These are phyloP conservation scores for Linnemannia exigua DNA, from an alignment of 192 early-diverging fungal species.

Conservation along the genomic window DNA sequence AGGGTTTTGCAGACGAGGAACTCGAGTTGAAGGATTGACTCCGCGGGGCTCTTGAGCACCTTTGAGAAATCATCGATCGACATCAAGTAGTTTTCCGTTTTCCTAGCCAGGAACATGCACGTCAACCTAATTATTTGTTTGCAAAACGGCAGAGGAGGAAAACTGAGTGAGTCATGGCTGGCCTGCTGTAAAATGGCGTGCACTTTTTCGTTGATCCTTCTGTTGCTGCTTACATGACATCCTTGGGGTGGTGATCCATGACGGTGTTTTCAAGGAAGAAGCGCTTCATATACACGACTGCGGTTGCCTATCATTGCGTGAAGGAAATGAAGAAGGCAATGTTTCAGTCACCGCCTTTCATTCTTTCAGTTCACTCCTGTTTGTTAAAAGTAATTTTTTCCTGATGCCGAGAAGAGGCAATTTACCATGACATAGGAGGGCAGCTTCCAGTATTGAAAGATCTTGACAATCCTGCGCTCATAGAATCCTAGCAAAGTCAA, in stretches of 20 bases:
- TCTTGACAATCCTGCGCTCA: constrained; percentile 61
- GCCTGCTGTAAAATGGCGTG: neutral
- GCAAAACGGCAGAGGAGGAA: neutral
- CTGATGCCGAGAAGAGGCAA: neutral
- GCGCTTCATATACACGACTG: constrained; percentile 85
- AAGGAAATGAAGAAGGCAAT: neutral
- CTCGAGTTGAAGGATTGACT: constrained; percentile 69
- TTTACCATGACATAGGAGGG: constrained; percentile 60
- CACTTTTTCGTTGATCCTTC: neutral
- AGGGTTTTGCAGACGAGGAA: constrained; percentile 68
- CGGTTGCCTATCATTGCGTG: constrained; percentile 73
- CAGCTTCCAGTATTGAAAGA: constrained; percentile 61
- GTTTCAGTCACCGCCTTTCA: constrained; percentile 5
- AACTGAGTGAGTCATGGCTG: neutral
- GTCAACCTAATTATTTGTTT: constrained; percentile 60
- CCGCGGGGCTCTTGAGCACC: constrained; percentile 57
- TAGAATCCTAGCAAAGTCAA: constrained; percentile 68
- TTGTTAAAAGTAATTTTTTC: too few relatives aligned
- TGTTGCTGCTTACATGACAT: constrained; percentile 67
- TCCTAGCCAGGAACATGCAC: constrained; percentile 83
- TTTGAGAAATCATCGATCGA: constrained; percentile 80
- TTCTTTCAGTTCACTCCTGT: constrained; percentile 6
- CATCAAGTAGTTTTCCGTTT: constrained; percentile 80
- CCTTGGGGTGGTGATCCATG: constrained; percentile 87
- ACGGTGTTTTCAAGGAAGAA: constrained; percentile 85